Evolutionary conservation across 345 rosid genomes (phyloP).

Genomic region (Salix viminalis): DNA sequence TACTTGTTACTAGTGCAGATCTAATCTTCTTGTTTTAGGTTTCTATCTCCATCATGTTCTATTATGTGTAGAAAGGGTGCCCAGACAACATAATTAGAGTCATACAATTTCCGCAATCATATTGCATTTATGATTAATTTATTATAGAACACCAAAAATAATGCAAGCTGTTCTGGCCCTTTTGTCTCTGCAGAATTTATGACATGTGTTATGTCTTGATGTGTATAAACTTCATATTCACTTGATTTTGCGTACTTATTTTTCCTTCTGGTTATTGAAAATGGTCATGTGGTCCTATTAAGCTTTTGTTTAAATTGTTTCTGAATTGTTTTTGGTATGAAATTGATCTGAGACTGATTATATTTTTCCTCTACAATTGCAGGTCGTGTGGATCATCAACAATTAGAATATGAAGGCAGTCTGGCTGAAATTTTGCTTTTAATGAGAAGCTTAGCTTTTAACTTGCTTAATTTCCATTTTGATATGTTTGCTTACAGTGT

Average conservation of each 20-base stretch:
- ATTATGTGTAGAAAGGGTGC: too few species aligned
- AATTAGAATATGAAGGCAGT: background rate
- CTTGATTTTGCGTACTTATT: background rate
- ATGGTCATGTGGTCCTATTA: background rate
- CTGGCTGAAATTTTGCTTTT: background rate
- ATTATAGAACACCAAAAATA: background rate
- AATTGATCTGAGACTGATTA: background rate
- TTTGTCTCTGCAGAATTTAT: background rate
- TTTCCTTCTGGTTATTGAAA: background rate
- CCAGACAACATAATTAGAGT: too few species aligned
- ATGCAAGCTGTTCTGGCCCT: background rate
- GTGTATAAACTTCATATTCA: background rate
- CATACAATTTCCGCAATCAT: too few species aligned
- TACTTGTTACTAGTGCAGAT: background rate
- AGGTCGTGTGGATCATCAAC: background rate
- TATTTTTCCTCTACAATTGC: background rate
- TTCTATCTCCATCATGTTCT: too few species aligned
- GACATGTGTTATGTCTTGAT: background rate
- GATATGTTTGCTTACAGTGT: background rate
- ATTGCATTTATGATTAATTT: too few species aligned
- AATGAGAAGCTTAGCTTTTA: conserved; percentile 6
- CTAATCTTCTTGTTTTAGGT: too few species aligned
- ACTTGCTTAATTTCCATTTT: background rate
- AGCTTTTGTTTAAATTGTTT: background rate
- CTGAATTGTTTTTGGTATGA: background rate